Conservation (phyloP, 345 rosid species). For the Rhizophora apiculata region DNA sequence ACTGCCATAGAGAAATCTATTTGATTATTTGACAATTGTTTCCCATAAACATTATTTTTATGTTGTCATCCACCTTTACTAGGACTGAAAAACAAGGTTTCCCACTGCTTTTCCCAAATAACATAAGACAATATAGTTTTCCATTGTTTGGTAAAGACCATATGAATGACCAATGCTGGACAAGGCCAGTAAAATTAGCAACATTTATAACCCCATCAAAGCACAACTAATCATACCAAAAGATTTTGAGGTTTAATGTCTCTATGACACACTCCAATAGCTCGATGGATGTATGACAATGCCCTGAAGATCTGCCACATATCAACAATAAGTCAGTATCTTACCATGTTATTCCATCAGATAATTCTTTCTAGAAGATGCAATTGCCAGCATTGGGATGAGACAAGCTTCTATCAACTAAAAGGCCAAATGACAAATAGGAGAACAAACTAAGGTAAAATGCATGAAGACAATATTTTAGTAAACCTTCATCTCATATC, state of each 20-base stretch:
- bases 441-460: background rate
- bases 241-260: slow-evolving; percentile 99
- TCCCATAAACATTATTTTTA: background rate
- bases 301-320: slow-evolving; percentile 84
- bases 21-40: background rate
- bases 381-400: background rate
- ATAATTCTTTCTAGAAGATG: background rate
- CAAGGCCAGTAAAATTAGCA: background rate
- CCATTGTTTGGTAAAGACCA: background rate
- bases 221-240: slow-evolving; percentile 48
- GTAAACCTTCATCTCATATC: background rate
- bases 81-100: background rate
- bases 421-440: background rate
- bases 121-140: background rate
- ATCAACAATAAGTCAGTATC: slow-evolving; percentile 10
- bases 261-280: slow-evolving; percentile 88
- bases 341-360: background rate
- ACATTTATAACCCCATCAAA: background rate
- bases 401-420: background rate
- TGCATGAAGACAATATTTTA: no score
- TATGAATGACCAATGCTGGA: no score
- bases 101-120: background rate
- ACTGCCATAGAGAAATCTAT: background rate
- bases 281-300: slow-evolving; percentile 80
- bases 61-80: background rate